Evolutionary conservation across 1,284 basidiomycete species (phyloP), one percentile per base, ranked within the genome.

Genomic region (Phellopilus nigrolimitatus): DNA sequence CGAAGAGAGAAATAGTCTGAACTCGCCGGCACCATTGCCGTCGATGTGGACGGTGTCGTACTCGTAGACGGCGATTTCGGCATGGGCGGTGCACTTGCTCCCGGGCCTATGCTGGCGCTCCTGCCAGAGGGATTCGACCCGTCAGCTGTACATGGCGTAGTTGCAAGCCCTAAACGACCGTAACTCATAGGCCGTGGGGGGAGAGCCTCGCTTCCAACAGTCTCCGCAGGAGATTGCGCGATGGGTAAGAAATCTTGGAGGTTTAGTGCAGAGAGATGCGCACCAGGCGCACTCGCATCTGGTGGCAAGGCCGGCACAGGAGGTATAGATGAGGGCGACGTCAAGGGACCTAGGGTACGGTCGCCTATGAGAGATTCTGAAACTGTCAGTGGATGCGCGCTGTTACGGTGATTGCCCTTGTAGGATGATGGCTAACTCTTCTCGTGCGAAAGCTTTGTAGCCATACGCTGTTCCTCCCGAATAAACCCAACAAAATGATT

Each of bases 401-500:
- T 21, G 5, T 39, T 24, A 15, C 9, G 2, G 17, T 21, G 52
- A 44, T 15, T 34, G 24, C 28, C 46, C 66, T 66, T 59, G 57
- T 64, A 58, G 68, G 68, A n/a, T 71, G 71, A 22, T 62, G 34
- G 8, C 0, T n/a, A n/a, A 17, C 13, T n/a, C 33, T 43, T 50
- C 19, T 47, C 44, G 13, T 37, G 38, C 3, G 49, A 27, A 22
- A 43, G 40, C 22, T 37, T 42, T 9, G 47, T 27, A 10, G 57
- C 52, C 0, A 68, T 57, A 9, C 74, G 72, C 51, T 78, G 74
- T 58, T 88, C 78, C 60, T 88, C 86, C 2, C 73, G 71, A 45
- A 88, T 75, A 61, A 90, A 89, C 0, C 75, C 77, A 19, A 79
- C 60, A 62, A 91, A 91, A 4, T 91, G 64, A 62, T 89, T 91